Conservation (phyloP, 2,329 filamentous ascomycete species). For the Ophiostoma ulmi region DNA sequence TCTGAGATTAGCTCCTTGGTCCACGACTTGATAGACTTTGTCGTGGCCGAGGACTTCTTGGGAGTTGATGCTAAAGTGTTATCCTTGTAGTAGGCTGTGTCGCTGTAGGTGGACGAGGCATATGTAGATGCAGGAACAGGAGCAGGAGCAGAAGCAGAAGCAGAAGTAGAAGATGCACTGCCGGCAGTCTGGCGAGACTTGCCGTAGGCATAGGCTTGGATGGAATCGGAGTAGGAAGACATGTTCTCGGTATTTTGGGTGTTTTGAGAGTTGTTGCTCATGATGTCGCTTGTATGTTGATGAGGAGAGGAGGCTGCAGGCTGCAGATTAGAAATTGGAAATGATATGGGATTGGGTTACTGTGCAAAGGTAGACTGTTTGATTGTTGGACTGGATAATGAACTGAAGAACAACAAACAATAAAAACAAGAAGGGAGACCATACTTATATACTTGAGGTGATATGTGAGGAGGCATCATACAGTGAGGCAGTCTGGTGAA, state of each 20-base stretch:
- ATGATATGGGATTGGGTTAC: background rate
- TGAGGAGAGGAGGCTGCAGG: background rate
- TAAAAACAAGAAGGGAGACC: background rate
- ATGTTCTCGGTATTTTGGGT: background rate
- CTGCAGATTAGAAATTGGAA: background rate
- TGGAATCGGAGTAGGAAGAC: conserved; percentile 18
- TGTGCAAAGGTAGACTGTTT: background rate
- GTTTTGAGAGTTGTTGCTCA: background rate
- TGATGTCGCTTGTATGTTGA: background rate
- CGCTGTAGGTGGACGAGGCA: conserved; percentile 18
- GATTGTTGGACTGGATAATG: background rate
- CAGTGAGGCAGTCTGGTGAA: background rate
- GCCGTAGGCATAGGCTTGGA: conserved; percentile 25
- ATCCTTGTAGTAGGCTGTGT: conserved; percentile 29
- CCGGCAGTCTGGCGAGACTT: conserved; percentile 23
- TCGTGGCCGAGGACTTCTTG: background rate
- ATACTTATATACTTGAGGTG: background rate
- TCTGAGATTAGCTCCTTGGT: conserved; percentile 26
- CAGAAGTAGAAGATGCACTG: conserved; percentile 31
- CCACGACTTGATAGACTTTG: conserved; percentile 22
- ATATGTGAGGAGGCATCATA: background rate
- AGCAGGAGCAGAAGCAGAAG: conserved; percentile 27
- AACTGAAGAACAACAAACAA: background rate
- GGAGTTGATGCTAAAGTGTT: background rate
- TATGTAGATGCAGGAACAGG: conserved; percentile 25